Conservation (phyloP, 1,284 basidiomycete species). For the Ceratobasidium sp. region DNA sequence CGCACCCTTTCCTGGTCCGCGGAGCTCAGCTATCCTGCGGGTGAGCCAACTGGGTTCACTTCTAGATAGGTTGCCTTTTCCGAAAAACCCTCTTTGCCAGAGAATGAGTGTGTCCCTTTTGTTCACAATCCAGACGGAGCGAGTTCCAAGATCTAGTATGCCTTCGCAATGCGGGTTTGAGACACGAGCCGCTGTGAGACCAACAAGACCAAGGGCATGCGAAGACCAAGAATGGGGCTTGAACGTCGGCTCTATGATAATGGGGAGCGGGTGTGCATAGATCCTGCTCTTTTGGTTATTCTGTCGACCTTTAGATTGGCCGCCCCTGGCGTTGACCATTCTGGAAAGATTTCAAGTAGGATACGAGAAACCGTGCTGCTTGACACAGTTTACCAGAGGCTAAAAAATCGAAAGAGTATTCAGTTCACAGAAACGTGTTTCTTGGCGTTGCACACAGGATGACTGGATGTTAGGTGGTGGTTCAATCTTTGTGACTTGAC, state of each 20-base stretch:
- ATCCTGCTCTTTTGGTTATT: slow-evolving; percentile 71
- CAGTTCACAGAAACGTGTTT: too few species aligned
- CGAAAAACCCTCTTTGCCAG: slow-evolving; percentile 95
- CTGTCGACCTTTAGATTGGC: slow-evolving; percentile 61
- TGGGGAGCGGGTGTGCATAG: slow-evolving; percentile 72
- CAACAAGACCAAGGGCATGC: slow-evolving; percentile 64
- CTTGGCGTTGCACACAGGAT: neutral
- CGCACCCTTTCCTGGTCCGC: slow-evolving; percentile 60
- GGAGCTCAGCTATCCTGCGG: slow-evolving; percentile 73
- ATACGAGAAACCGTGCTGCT: neutral
- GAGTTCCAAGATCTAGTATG: slow-evolving; percentile 74
- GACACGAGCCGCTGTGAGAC: slow-evolving; percentile 61
- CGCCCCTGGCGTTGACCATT: slow-evolving; percentile 42
- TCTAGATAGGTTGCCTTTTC: slow-evolving; percentile 92
- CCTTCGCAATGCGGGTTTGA: slow-evolving; percentile 74
- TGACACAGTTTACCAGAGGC: neutral
- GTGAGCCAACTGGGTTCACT: slow-evolving; percentile 95
- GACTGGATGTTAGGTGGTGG: neutral
- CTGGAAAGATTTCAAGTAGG: neutral
- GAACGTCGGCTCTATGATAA: slow-evolving; percentile 63
- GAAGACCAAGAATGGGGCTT: slow-evolving; percentile 50
- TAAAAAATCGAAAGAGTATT: neutral
- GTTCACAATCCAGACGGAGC: slow-evolving; percentile 82
- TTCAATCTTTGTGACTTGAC: slow-evolving; percentile 20
- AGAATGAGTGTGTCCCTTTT: slow-evolving; percentile 71